Base-by-base conservation (phyloP, 495 filamentous ascomycete genomes). In the Emericellopsis terricola region DNA sequence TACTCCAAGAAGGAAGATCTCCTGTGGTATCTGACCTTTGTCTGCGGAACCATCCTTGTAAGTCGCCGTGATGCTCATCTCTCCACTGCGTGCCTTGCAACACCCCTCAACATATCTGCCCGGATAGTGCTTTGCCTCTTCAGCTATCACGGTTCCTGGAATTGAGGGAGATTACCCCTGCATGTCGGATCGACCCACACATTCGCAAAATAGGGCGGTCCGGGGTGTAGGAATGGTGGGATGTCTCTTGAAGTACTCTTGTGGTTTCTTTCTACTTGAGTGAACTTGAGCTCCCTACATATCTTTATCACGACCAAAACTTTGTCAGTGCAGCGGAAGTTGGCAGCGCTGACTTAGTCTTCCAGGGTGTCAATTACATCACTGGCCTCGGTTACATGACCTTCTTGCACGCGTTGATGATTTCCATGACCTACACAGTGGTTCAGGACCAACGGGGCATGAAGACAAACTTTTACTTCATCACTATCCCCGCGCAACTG, bases 71-170 rank as follows among this genome's bases (percentile, higher is more conserved):
- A 38, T 38, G 10, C 34, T 34, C 39, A 42, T 27, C 33, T 23
- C 19, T n/a, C 7, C 21, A 20, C 36, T 26, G 23, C 11, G 23
- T 26, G 23, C 23, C 11, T 11, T 26, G 6, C 23, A 26, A 6
- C 23, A 26, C 23, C 11, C 18, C 15, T 42, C 36, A 14, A 31
- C 18, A 79, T 77, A 82, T 80, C 86, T 94, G 85, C 86, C 82
- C 86, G 84, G 71, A 71, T 81, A 85, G 84, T 68, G 69, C 55
- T 53, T 47, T 57, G 74, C 41, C 74, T 35, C 33, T 35, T 52
- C 56, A 58, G 51, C 81, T 87, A 81, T 73, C 69, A 73, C 83
- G 85, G 82, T 93, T 93, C 85, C 84, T 92, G 80, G 69, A 83
- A 76, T 60, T 65, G 85, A 93, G 86, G 86, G 68, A 94, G 81